Conservation (phyloP, 371 early-diverging fungal species). For the Apophysomyces elegans region DNA sequence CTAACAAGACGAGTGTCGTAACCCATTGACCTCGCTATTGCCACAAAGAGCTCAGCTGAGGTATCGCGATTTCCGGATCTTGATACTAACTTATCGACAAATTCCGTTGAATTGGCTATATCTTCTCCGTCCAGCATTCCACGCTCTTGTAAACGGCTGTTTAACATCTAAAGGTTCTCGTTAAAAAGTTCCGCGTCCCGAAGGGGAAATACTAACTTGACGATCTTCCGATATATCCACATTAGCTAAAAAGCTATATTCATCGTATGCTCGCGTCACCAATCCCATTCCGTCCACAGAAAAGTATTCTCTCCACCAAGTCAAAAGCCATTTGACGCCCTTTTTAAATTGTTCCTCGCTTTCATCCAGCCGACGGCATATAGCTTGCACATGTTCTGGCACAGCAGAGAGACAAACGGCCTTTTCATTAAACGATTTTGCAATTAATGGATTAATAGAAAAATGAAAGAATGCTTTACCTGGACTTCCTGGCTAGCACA, state of each 20-base stretch:
- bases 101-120: constrained; percentile 24
- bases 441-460: not conserved
- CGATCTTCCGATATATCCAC: constrained; percentile 17
- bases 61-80: constrained; percentile 51
- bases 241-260: constrained; percentile 30
- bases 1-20: constrained; percentile 64
- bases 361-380: constrained; percentile 15
- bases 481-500: constrained; percentile 34
- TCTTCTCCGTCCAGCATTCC: constrained; percentile 26
- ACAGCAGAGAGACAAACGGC: constrained; percentile 33
- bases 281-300: constrained; percentile 50
- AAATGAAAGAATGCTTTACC: constrained; percentile 23
- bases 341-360: constrained; percentile 22
- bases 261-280: constrained; percentile 33
- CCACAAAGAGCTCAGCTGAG: constrained; percentile 63
- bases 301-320: constrained; percentile 65
- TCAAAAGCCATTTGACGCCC: constrained; percentile 51
- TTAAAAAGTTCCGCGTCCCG: not conserved
- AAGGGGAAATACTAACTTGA: constrained; percentile 8
- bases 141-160: constrained; percentile 3
- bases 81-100: constrained; percentile 25
- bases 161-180: constrained; percentile 6
- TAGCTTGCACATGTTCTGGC: constrained; percentile 33
- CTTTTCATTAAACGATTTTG: constrained; percentile 15
- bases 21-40: constrained; percentile 56